phyloP scores from a whole-genome alignment of 257 asterid species.

The Solanum bulbocastanum region DNA sequence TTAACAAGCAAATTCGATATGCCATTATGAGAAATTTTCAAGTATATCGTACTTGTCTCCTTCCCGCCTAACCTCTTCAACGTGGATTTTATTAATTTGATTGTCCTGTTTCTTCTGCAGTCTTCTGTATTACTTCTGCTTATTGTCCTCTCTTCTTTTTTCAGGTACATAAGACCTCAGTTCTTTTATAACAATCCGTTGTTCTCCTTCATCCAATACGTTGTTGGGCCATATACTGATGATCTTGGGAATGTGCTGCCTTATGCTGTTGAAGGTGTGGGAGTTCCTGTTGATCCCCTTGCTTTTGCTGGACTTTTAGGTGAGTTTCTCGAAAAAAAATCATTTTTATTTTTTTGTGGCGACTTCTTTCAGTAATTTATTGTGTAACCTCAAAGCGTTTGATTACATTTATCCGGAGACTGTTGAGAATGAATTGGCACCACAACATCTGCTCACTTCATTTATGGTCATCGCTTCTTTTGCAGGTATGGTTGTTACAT shows the following conservation, averaged over 20 bases:
- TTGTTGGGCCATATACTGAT: slow-evolving; percentile 76
- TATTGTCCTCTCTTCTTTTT: not conserved
- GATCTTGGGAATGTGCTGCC: slow-evolving; percentile 88
- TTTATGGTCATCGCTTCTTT: not conserved
- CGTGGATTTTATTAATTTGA: not conserved
- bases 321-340: slow-evolving; percentile 1
- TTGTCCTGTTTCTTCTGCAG: not conserved
- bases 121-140: not conserved
- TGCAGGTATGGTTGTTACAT: slow-evolving; percentile 87
- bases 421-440: not conserved
- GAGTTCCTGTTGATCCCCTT: slow-evolving; percentile 95
- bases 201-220: slow-evolving; percentile 80
- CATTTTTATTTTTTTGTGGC: not conserved
- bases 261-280: slow-evolving; percentile 89
- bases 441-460: not conserved
- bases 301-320: slow-evolving; percentile 95
- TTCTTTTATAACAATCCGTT: slow-evolving; percentile 84
- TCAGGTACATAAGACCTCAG: slow-evolving; percentile 89
- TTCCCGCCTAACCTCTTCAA: not conserved
- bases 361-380: not conserved
- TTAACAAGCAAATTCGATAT: not conserved
- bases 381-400: not conserved
- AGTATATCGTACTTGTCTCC: not conserved
- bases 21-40: not conserved
- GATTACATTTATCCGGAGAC: not conserved